Evolutionary conservation across 768 basidiomycete genomes (phyloP), one percentile per base, ranked within the genome.

Genomic region (Asterophora parasitica): DNA sequence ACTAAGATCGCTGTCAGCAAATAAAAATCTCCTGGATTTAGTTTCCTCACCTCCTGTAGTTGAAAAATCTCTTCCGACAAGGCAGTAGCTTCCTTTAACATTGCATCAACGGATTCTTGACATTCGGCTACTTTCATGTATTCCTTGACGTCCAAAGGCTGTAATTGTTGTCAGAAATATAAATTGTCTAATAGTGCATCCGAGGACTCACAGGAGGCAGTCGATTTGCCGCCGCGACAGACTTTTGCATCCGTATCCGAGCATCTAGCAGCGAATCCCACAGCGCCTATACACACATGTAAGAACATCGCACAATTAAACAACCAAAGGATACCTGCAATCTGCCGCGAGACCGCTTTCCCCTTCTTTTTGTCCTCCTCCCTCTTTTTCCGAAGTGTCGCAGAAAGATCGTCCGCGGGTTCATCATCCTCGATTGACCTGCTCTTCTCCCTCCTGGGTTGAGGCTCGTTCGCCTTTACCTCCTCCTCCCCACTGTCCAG

Each of bases 171-270:
- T 40, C 19, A 31, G 54, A 31, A 46, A 20, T 26, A 23, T 7
- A 20, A 28, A 28, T n/a, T 20, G 15, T 42, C 10, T 13, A 12
- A 33, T 15, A 28, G 11, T 4, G 12, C 4, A 26, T 6, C 9
- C 15, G 13, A 34, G 31, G 28, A 67, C 82, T 55, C 59, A 85
- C 90, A 28, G 54, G 59, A 28, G 88, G 85, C 5, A 96, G 72
- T 41, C 69, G 69, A 58, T 91, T 88, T 5, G 82, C 74, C 9
- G 83, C 70, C 1, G 71, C 58, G 37, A 82, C 72, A 17, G 84
- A 78, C 69, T 93, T 97, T 67, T 97, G 95, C 36, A 96, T 65
- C 19, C 83, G 83, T 62, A 98, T 98, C 30, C 95, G 81, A n/a
- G 88, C 81, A 61, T 96, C 90, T 23, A 97, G 74, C 31, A 97